phyloP scores from a whole-genome alignment of 2,329 filamentous ascomycete species.

The Microdochium paspali region DNA sequence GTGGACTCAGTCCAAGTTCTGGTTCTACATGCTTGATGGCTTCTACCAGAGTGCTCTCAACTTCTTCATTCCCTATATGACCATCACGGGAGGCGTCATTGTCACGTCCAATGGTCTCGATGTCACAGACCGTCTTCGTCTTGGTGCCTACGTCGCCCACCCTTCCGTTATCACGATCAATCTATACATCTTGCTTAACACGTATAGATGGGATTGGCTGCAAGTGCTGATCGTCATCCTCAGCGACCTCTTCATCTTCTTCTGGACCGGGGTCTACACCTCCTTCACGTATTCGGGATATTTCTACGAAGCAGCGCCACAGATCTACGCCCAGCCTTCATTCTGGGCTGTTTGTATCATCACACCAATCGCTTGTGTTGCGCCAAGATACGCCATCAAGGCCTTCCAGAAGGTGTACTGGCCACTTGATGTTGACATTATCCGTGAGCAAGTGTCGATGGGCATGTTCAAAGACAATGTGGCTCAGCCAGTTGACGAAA shows the following conservation, averaged over 20 bases:
- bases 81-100: conserved; percentile 62
- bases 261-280: conserved; percentile 88
- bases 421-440: conserved; percentile 88
- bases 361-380: conserved; percentile 70
- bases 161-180: conserved; percentile 85
- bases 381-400: conserved; percentile 83
- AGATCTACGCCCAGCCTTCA: conserved; percentile 71
- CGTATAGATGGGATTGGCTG: conserved; percentile 97
- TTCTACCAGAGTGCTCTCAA: conserved; percentile 89
- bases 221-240: conserved; percentile 74
- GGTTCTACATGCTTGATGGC: conserved; percentile 93
- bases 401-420: conserved; percentile 87
- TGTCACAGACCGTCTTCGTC: conserved; percentile 69
- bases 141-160: conserved; percentile 81
- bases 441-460: conserved; percentile 80
- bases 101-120: conserved; percentile 64
- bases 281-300: conserved; percentile 34
- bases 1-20: conserved; percentile 95
- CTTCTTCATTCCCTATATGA: conserved; percentile 85
- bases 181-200: conserved; percentile 89
- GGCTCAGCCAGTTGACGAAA: conserved; percentile 18
- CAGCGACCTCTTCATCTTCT: conserved; percentile 81
- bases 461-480: conserved; percentile 56
- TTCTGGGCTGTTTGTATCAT: conserved; percentile 85
- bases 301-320: conserved; percentile 67